Evolutionary conservation across 2,329 filamentous ascomycete species (phyloP).

Genomic region (Colletotrichum phormii): DNA sequence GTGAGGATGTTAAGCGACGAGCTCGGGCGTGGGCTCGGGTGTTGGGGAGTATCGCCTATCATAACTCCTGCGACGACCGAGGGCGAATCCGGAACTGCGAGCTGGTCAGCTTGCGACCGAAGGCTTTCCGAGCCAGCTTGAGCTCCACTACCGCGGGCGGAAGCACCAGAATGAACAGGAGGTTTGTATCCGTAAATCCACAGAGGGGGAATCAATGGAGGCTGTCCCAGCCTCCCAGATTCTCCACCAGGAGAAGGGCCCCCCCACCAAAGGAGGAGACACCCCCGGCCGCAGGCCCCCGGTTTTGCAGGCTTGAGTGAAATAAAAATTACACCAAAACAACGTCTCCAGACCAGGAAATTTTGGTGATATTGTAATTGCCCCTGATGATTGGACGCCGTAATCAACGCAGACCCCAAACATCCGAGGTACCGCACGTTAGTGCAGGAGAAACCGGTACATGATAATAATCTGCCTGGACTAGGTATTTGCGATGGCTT

Average conservation of each 20-base stretch:
- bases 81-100: conserved; percentile 34
- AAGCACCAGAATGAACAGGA: conserved; percentile 25
- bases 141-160: conserved; percentile 15
- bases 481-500: background rate
- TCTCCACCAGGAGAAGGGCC: conserved; percentile 6
- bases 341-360: conserved; percentile 27
- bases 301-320: background rate
- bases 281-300: conserved; percentile 7
- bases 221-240: conserved; percentile 3
- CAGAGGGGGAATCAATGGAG: background rate
- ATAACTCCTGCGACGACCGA: conserved; percentile 31
- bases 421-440: background rate
- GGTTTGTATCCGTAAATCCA: background rate
- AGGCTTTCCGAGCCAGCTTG: conserved; percentile 23
- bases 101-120: conserved; percentile 33
- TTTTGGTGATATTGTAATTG: conserved; percentile 27
- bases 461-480: background rate
- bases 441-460: background rate
- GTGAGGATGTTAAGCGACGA: conserved; percentile 9
- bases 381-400: conserved; percentile 25
- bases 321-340: conserved; percentile 2
- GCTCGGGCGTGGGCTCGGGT: conserved; percentile 24
- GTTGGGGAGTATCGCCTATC: conserved; percentile 34
- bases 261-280: background rate
- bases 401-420: background rate